phyloP scores from a whole-genome alignment of 768 basidiomycete species.

The Coprinopsis sp. region DNA sequence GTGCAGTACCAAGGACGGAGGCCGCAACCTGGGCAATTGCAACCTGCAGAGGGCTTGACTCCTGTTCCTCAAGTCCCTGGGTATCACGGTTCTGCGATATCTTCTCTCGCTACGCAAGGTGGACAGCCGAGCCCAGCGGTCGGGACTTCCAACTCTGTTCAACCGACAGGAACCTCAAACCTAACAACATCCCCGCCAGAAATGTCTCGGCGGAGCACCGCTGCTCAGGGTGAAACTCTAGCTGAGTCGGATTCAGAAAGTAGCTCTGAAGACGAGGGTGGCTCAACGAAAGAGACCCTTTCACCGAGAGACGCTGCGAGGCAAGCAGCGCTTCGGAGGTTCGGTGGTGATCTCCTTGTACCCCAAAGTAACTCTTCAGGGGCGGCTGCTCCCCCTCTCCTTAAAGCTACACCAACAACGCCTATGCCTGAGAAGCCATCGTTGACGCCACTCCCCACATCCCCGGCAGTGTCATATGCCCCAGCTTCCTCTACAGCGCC shows the following conservation, averaged over 20 bases:
- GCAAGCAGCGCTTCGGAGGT: constrained; percentile 5
- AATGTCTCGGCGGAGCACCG: not conserved
- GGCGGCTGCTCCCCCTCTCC: no score
- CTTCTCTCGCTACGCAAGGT: no score
- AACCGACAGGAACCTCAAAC: no score
- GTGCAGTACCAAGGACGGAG: constrained; percentile 51
- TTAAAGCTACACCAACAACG: no score
- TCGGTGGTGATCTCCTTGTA: not conserved
- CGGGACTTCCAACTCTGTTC: no score
- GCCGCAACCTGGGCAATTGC: constrained; percentile 22
- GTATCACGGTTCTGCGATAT: no score
- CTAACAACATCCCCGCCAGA: no score
- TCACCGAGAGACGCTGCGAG: constrained; percentile 9
- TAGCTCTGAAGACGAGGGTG: not conserved
- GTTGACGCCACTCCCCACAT: no score
- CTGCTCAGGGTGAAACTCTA: not conserved
- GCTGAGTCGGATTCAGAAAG: constrained; percentile 3
- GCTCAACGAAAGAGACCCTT: not conserved
- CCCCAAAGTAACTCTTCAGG: no score
- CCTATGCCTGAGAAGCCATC: no score
- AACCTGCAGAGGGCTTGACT: constrained; percentile 33
- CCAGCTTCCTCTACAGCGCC: not conserved
- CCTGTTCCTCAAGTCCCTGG: constrained; percentile 55
- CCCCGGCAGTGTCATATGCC: no score
- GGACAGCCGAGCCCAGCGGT: no score